Evolutionary conservation across 2,329 filamentous ascomycete species (phyloP).

Genomic region (Hysterium pulicare): DNA sequence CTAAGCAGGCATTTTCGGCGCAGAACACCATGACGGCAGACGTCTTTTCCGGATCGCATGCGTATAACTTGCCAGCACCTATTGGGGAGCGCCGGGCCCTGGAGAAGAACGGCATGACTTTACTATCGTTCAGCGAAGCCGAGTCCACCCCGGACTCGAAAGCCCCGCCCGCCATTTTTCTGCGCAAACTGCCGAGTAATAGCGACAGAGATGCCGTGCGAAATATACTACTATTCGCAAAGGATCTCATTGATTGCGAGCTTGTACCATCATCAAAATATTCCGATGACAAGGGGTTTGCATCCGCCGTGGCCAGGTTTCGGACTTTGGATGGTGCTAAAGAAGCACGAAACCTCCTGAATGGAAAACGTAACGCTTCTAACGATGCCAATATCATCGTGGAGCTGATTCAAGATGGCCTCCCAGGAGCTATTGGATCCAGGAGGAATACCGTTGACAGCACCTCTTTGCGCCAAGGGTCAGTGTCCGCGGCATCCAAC

Average conservation of each 20-base stretch:
- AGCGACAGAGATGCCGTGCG: slow-evolving; percentile 57
- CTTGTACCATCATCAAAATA: slow-evolving; percentile 52
- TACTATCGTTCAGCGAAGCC: slow-evolving; percentile 35
- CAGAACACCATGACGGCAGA: slow-evolving; percentile 40
- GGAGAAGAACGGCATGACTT: slow-evolving; percentile 34
- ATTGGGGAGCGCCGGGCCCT: slow-evolving; percentile 40
- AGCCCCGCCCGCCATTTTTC: slow-evolving; percentile 43
- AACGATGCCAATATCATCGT: slow-evolving; percentile 58
- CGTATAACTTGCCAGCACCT: slow-evolving; percentile 38
- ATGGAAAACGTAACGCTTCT: slow-evolving; percentile 60
- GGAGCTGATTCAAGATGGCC: slow-evolving; percentile 50
- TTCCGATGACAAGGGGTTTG: slow-evolving; percentile 55
- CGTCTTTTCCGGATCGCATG: slow-evolving; percentile 38
- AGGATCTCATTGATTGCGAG: slow-evolving; percentile 59
- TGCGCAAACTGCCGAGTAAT: slow-evolving; percentile 59
- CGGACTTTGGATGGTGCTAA: slow-evolving; percentile 55
- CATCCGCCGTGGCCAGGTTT: slow-evolving; percentile 59
- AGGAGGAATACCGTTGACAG: slow-evolving; percentile 57
- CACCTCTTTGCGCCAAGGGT: slow-evolving; percentile 40
- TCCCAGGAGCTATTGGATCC: slow-evolving; percentile 39
- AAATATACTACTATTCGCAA: slow-evolving; percentile 64
- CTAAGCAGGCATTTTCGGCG: slow-evolving; percentile 30
- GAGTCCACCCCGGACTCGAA: slow-evolving; percentile 25
- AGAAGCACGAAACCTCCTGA: slow-evolving; percentile 56
- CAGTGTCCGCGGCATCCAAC: slow-evolving; percentile 46